phyloP scores from a whole-genome alignment of 2,329 filamentous ascomycete species.

The Cladosporium sphaerospermum region DNA sequence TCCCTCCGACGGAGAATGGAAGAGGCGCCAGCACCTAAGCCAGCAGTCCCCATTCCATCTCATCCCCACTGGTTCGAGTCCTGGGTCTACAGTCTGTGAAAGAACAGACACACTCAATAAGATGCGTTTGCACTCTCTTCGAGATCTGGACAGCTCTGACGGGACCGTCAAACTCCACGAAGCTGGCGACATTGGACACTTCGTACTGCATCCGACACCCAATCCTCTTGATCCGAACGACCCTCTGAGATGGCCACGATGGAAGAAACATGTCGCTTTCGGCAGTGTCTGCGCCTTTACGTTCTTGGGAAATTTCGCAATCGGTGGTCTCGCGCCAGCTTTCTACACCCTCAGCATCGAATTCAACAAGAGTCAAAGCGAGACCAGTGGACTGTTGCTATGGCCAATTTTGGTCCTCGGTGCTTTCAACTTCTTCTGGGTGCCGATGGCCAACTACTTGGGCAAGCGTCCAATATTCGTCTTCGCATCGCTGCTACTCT shows the following conservation, averaged over 20 bases:
- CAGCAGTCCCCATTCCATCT: constrained; percentile 1
- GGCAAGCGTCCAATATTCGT: constrained; percentile 46
- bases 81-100: neutral
- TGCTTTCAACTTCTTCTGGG: constrained; percentile 49
- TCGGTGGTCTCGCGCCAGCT: constrained; percentile 39
- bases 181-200: constrained; percentile 14
- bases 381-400: constrained; percentile 36
- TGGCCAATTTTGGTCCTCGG: constrained; percentile 44
- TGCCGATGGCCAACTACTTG: constrained; percentile 42
- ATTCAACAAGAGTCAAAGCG: constrained; percentile 41
- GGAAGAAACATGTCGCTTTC: constrained; percentile 44
- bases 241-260: constrained; percentile 43
- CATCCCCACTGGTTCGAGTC: constrained; percentile 8
- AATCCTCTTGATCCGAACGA: constrained; percentile 42
- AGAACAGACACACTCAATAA: neutral
- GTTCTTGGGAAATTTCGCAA: constrained; percentile 42
- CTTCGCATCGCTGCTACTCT: constrained; percentile 39
- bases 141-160: constrained; percentile 33
- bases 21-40: neutral
- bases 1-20: neutral
- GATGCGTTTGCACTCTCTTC: constrained; percentile 30
- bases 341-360: constrained; percentile 40
- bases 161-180: constrained; percentile 34
- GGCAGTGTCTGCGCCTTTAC: constrained; percentile 41
- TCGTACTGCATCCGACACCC: constrained; percentile 45